These are phyloP conservation scores for Glebionis coronaria DNA, from an alignment of 129 eudicot genomes.

Conservation along the genomic window DNA sequence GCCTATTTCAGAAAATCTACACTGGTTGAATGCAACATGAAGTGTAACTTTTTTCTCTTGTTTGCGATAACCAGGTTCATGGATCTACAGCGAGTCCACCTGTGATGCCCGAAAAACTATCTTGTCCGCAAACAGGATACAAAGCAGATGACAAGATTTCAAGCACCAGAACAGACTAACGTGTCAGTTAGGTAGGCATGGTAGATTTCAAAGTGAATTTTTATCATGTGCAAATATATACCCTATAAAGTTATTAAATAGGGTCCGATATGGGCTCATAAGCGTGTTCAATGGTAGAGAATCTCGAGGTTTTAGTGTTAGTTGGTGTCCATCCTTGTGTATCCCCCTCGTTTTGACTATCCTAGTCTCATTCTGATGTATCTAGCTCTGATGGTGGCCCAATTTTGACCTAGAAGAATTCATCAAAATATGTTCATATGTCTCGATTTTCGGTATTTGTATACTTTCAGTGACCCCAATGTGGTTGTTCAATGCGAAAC, in stretches of 20 bases:
- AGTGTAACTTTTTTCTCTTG: conserved; percentile 1
- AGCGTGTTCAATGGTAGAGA: conserved; percentile 17
- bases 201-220: conserved; percentile 7
- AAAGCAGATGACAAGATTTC: conserved; percentile 43
- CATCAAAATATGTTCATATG: conserved; percentile 20
- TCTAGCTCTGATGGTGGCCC: conserved; percentile 32
- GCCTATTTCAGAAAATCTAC: background rate
- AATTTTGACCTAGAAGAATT: conserved; percentile 35
- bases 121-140: conserved; percentile 31
- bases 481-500: background rate
- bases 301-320: conserved; percentile 15
- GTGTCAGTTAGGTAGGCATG: conserved; percentile 33
- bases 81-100: conserved; percentile 32
- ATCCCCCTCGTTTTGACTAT: conserved; percentile 5
- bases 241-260: conserved; percentile 10
- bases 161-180: conserved; percentile 32
- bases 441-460: conserved; percentile 14
- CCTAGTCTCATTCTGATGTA: conserved; percentile 17
- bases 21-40: background rate
- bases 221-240: conserved; percentile 20
- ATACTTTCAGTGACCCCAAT: background rate
- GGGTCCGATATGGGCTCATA: conserved; percentile 22
- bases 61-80: conserved; percentile 39
- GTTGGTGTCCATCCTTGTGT: conserved; percentile 30
- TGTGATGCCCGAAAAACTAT: conserved; percentile 29